Percentiles rank a stretch among this genome's conserved stretches.
Conservation (phyloP, 768 basidiomycete genomes). For the Hortiboletus flavorubellus region DNA sequence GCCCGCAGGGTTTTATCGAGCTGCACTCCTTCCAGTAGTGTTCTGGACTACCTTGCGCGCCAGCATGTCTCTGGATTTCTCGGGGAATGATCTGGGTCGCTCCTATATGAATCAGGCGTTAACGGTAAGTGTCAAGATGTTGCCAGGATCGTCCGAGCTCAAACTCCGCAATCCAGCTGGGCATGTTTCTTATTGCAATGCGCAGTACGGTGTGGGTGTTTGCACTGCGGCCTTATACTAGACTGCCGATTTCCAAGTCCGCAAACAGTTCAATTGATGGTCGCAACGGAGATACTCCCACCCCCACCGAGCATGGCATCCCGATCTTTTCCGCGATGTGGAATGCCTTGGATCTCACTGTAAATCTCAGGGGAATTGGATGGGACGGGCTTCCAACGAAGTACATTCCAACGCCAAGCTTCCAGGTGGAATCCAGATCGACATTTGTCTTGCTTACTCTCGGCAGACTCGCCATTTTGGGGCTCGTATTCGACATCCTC, state of each 20-base stretch:
- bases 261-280: background rate
- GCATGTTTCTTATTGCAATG: conserved; percentile 24
- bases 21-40: conserved; percentile 48
- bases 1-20: conserved; percentile 40
- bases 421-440: conserved; percentile 17
- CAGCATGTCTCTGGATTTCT: conserved; percentile 26
- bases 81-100: conserved; percentile 10
- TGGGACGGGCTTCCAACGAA: conserved; percentile 19
- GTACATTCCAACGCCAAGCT: conserved; percentile 12
- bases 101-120: conserved; percentile 22
- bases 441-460: conserved; percentile 19
- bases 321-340: conserved; percentile 17
- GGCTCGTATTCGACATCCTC: conserved; percentile 4
- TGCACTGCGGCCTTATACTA: conserved; percentile 8
- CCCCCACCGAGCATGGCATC: background rate
- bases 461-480: conserved; percentile 3
- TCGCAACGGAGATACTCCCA: background rate
- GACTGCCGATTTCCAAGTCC: conserved; percentile 6
- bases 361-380: conserved; percentile 28
- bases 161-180: conserved; percentile 12
- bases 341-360: conserved; percentile 27
- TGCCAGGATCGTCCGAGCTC: background rate
- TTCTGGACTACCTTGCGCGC: conserved; percentile 43
- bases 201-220: conserved; percentile 26
- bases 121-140: conserved; percentile 11